Percentiles rank a stretch among this genome's conserved stretches.
Evolutionary conservation across 2,329 filamentous ascomycete genomes (phyloP).

Genomic region (Nemania abortiva): DNA sequence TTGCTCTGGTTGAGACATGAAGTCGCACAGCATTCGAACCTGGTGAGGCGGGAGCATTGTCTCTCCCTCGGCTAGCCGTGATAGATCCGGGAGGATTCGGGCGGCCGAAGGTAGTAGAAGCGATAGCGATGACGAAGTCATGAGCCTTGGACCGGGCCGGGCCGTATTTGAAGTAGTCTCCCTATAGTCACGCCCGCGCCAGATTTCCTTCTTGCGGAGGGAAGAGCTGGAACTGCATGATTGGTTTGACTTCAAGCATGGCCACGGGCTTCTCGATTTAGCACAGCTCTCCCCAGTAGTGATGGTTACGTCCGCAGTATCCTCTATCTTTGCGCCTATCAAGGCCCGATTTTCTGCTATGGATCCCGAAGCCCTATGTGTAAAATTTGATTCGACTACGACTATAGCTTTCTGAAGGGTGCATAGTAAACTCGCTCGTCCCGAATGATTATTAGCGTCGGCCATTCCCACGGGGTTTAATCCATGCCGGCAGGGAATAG

Average conservation of each 20-base stretch:
- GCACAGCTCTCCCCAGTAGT: slow-evolving; percentile 1
- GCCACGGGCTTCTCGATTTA: slow-evolving; percentile 59
- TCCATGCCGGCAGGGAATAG: no score
- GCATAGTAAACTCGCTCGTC: no score
- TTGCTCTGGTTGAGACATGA: slow-evolving; percentile 30
- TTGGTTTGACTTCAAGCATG: slow-evolving; percentile 57
- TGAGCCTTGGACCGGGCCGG: slow-evolving; percentile 9
- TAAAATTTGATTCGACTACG: background rate
- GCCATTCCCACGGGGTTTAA: no score
- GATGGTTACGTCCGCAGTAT: background rate
- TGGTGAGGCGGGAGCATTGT: slow-evolving; percentile 8
- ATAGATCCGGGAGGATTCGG: slow-evolving; percentile 8
- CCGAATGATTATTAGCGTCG: no score
- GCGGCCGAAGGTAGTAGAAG: background rate
- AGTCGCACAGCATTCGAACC: slow-evolving; percentile 26
- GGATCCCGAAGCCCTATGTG: background rate
- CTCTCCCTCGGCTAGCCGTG: slow-evolving; percentile 1
- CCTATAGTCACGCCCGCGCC: background rate
- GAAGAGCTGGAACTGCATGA: slow-evolving; percentile 61
- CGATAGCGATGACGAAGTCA: slow-evolving; percentile 9
- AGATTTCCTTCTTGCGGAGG: slow-evolving; percentile 42
- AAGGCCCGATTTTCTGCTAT: background rate
- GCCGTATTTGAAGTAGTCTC: slow-evolving; percentile 24
- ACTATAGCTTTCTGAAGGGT: background rate
- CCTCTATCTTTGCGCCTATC: background rate